Base-by-base conservation (phyloP, 768 basidiomycete species). In the Hygrocybe coccinea region DNA sequence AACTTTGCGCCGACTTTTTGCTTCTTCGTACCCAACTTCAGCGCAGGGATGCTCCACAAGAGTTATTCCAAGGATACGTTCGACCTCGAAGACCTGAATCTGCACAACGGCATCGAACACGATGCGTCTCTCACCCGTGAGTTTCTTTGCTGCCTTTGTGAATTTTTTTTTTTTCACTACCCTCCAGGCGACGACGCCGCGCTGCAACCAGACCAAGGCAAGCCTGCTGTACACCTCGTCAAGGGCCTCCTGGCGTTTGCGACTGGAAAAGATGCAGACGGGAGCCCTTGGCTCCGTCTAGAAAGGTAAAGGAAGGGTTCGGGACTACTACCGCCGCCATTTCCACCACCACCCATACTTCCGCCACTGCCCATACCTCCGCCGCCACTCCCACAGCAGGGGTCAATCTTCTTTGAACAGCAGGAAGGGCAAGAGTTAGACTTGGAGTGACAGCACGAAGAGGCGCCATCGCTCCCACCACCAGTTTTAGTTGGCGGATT, bases 101-200 rank as follows among this genome's bases (percentile, higher is more conserved):
- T 86, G 12, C 89, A 91, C 67, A 89, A 89, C 57, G 83, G 85
- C 5, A 88, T 88, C 53, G 86, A 87, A 59, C 85, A 87, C 60
- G 85, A 87, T 62, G 84, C 73, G 0, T 85, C 84, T 0, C 70
- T 87, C 19, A 74, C 76, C 14, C 76, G 85, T 85, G 66, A 45
- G 81, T 76, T 76, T 59, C 14, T 10, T 19, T 22, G n/a, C 44
- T 29, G 29, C 29, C 29, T 29, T 29, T 29, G 29, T 8, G 3
- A 29, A 29, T 29, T 29, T 29, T 29, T 29, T 29, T 29, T 29
- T 57, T 21, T 79, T 81, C 29, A 29, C 29, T 29, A 29, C 29
- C 29, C 4, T 29, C 29, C 41, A 85, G 84, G 84, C 22, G 71
- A 76, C 12, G 85, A 86, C 61, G 51, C 61, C 1, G 61, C 69